Evolutionary conservation across 768 basidiomycete species (phyloP).

Genomic region (Mycena sanguinolenta): DNA sequence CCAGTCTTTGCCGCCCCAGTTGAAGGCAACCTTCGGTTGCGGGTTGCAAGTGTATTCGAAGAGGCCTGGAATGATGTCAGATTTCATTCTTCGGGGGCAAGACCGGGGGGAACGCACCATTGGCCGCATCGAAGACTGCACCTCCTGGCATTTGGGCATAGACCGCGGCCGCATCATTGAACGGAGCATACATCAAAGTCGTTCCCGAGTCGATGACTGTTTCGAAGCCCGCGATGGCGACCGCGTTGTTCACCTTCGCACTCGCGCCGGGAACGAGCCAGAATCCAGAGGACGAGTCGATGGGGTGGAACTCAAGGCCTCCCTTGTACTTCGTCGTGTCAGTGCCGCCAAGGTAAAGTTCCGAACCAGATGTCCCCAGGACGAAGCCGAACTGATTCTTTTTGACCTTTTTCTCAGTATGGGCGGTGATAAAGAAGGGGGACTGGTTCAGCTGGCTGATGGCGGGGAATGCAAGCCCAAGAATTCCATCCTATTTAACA

Average conservation of each 20-base stretch:
- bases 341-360: background rate
- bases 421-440: background rate
- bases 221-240: background rate
- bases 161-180: background rate
- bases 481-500: background rate
- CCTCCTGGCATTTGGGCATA: background rate
- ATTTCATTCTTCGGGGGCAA: background rate
- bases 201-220: conserved; percentile 4
- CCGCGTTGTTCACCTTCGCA: background rate
- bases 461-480: background rate
- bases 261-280: background rate
- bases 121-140: background rate
- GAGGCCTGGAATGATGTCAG: background rate
- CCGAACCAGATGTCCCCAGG: background rate
- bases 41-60: conserved; percentile 38
- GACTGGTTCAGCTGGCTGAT: background rate
- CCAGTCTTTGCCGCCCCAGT: conserved; percentile 51
- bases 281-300: background rate
- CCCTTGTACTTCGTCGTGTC: background rate
- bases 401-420: background rate
- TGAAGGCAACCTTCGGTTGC: conserved; percentile 45
- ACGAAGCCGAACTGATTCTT: background rate
- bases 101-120: background rate
- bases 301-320: background rate
- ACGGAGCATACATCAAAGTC: background rate